Percentiles rank a stretch among this genome's conserved stretches.
These are phyloP conservation scores for Mortierella hygrophila DNA, from an alignment of 192 early-diverging fungal species.

Conservation along the genomic window DNA sequence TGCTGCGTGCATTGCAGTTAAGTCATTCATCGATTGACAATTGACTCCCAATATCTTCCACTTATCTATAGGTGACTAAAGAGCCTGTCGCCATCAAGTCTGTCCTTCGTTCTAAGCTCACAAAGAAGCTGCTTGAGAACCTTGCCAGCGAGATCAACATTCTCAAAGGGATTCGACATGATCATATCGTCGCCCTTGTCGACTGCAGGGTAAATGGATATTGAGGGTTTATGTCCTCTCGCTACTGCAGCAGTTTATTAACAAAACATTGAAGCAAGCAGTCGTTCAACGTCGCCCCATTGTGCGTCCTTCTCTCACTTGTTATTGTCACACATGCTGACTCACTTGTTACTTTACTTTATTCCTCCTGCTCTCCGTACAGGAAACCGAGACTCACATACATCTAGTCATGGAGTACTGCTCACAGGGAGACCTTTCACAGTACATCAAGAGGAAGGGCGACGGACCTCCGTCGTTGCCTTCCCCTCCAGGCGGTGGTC, in stretches of 20 bases:
- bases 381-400: slow-evolving; percentile 95
- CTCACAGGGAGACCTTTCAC: slow-evolving; percentile 92
- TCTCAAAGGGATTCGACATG: slow-evolving; percentile 86
- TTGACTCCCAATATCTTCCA: neutral
- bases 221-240: neutral
- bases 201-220: slow-evolving; percentile 82
- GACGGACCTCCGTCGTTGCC: slow-evolving; percentile 61
- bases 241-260: neutral
- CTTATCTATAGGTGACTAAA: slow-evolving; percentile 60
- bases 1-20: neutral
- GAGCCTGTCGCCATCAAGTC: slow-evolving; percentile 91
- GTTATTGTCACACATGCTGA: neutral
- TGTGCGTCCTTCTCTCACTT: neutral
- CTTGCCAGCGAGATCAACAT: slow-evolving; percentile 97
- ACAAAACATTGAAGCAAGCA: neutral
- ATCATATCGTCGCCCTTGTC: slow-evolving; percentile 88
- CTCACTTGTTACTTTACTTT: neutral
- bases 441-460: slow-evolving; percentile 84
- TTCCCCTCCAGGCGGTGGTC: slow-evolving; percentile 78
- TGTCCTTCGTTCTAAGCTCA: slow-evolving; percentile 89
- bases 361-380: neutral
- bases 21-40: neutral
- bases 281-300: neutral
- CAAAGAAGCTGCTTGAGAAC: slow-evolving; percentile 91
- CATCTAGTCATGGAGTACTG: slow-evolving; percentile 99